Evolutionary conservation across 169 alveolate genomes (phyloP), one percentile per base, ranked within the genome.

Genomic region (Babesia microti): DNA sequence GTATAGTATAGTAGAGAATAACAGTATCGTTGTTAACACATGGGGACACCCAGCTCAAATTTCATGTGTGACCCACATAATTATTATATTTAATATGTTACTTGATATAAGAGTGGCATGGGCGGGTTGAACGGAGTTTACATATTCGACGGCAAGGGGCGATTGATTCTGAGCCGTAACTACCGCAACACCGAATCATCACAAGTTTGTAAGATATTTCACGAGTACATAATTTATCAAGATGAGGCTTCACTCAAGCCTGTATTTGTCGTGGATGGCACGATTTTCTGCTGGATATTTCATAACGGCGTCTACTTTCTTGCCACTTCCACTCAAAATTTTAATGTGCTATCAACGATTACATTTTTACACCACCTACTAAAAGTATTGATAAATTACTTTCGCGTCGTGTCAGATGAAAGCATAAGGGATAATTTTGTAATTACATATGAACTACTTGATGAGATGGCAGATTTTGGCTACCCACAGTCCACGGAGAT

Each of bases 401-500:
- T 96, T 78, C 87, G 89, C 39, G 94, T 83, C 49, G 86, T 96
- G 32, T 97, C 89, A 45, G 99, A 96, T 60, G 99, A 96, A 59
- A 88, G 97, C 51, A 89, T 96, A 4, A 83, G 96, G 43, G 99
- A 96, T 69, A 96, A 96, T 78, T 96, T 96, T 69, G 99, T 94
- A 24, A 81, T 96, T 36, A 93, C 96, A 17, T 96, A 94, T 68
- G 99, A 96, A 74, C 72, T 96, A 15, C 72, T 96, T 23, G 99
- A 96, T 71, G 99, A 96, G 66, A 89, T 96, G 93, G 69, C 93
- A 79, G 99, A 96, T 72, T 93, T 92, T 67, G 99, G 99, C 2
- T 95, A 88, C 60, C 99, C 99, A 6, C 97, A 96, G 68, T 80
- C 89, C 4, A 88, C 97, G 12, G 98, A 71, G 32, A 78, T 59